Evolutionary conservation across 139 green algal species (phyloP).

Genomic region (Picochlorum sp.): DNA sequence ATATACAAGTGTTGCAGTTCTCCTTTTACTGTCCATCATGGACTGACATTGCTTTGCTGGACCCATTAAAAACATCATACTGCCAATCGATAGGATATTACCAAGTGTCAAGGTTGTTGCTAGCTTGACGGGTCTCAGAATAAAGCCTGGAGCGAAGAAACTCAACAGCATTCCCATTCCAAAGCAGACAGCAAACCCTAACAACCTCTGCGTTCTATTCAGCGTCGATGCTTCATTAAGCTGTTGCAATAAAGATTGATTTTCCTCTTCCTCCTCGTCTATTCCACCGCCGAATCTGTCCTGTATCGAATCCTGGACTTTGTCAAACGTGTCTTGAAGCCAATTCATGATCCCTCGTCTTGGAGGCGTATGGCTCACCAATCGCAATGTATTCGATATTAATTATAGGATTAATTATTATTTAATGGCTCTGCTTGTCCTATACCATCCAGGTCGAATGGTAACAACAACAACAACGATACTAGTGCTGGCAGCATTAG

Average conservation of each 20-base stretch:
- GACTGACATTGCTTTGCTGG: slow-evolving; percentile 50
- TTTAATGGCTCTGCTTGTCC: no score
- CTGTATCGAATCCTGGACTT: slow-evolving; percentile 11
- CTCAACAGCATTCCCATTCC: slow-evolving; percentile 48
- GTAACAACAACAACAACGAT: no score
- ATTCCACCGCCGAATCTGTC: slow-evolving; percentile 19
- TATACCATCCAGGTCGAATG: no score
- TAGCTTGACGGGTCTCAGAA: slow-evolving; percentile 40
- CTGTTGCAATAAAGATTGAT: slow-evolving; percentile 40
- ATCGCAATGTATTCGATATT: no score
- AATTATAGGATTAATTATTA: no score
- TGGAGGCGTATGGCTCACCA: no score
- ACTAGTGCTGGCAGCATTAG: no score
- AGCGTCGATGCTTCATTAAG: slow-evolving; percentile 52
- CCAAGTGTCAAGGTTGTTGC: slow-evolving; percentile 21
- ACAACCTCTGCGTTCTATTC: slow-evolving; percentile 25
- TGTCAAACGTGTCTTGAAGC: slow-evolving; percentile 18
- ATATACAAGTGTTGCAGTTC: slow-evolving; percentile 51
- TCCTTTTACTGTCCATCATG: slow-evolving; percentile 57
- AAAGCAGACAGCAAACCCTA: slow-evolving; percentile 25
- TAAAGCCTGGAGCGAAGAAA: slow-evolving; percentile 49
- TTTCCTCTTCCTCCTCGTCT: slow-evolving; percentile 19
- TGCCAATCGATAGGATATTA: slow-evolving; percentile 25
- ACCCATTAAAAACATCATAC: slow-evolving; percentile 42
- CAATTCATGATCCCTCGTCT: slow-evolving; percentile 6